Evolutionary conservation across 179 eudicot genomes (phyloP).

Genomic region (Silene noctiflora): DNA sequence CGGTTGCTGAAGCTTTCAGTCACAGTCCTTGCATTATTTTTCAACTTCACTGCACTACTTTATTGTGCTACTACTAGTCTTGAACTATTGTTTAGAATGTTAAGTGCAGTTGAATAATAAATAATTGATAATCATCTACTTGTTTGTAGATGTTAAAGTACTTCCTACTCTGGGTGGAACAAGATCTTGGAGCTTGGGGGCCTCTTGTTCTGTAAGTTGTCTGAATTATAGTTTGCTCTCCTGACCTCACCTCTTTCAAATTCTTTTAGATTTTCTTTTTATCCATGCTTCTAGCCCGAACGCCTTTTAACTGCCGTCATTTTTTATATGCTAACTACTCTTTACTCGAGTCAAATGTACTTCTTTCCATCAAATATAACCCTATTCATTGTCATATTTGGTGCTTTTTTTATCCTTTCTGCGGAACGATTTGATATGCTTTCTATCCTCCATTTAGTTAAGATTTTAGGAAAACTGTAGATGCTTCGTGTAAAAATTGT

Average conservation of each 20-base stretch:
- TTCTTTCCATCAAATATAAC: not conserved
- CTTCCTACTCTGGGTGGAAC: constrained; percentile 72
- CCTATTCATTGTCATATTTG: not conserved
- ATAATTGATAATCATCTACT: constrained; percentile 2
- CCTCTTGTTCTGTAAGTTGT: constrained; percentile 80
- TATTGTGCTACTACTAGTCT: constrained; percentile 2
- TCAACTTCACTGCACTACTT: not conserved
- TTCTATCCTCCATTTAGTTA: not conserved
- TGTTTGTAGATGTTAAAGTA: constrained; percentile 60
- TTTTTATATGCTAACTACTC: not conserved
- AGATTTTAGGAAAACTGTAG: not conserved
- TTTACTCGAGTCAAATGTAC: not conserved
- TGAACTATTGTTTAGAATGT: not conserved
- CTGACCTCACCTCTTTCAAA: not conserved
- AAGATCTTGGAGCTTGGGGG: constrained; percentile 89
- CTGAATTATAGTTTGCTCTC: not conserved
- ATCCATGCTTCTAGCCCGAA: not conserved
- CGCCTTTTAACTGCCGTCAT: not conserved
- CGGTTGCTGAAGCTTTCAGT: not conserved
- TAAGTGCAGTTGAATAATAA: not conserved
- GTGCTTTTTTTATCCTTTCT: not conserved
- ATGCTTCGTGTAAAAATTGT: not conserved
- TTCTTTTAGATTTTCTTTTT: not conserved
- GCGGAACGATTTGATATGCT: not conserved
- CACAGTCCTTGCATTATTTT: not conserved